Evolutionary conservation across 805 yeast species (phyloP).

Genomic region (Babjeviella inositovora): DNA sequence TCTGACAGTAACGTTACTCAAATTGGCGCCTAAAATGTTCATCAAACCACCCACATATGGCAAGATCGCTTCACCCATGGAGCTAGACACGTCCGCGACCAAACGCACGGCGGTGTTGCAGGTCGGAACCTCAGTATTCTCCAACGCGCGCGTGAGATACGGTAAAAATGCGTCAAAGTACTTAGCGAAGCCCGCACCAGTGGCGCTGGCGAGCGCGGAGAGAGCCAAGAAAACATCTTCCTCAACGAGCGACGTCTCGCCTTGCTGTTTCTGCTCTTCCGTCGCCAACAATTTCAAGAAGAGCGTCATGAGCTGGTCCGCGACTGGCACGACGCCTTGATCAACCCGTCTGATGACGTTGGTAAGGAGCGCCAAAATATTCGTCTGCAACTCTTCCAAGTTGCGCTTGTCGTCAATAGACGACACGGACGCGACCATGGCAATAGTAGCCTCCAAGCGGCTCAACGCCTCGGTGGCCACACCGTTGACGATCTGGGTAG

Average conservation of each 20-base stretch:
- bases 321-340: slow-evolving; percentile 40
- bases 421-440: slow-evolving; percentile 39
- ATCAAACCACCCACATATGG: slow-evolving; percentile 72
- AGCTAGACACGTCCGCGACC: slow-evolving; percentile 86
- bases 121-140: slow-evolving; percentile 69
- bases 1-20: slow-evolving; percentile 52
- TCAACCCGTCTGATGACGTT: slow-evolving; percentile 75
- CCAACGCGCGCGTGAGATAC: slow-evolving; percentile 60
- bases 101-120: slow-evolving; percentile 88
- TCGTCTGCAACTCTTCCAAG: slow-evolving; percentile 80
- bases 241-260: slow-evolving; percentile 71
- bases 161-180: slow-evolving; percentile 80
- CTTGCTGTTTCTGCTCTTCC: slow-evolving; percentile 31
- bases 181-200: slow-evolving; percentile 52
- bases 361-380: slow-evolving; percentile 63
- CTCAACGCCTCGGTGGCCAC: slow-evolving; percentile 62
- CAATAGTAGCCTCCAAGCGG: slow-evolving; percentile 58
- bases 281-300: slow-evolving; percentile 55
- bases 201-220: slow-evolving; percentile 75
- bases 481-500: slow-evolving; percentile 48
- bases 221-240: slow-evolving; percentile 91
- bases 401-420: slow-evolving; percentile 58
- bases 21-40: slow-evolving; percentile 63
- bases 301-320: slow-evolving; percentile 76
- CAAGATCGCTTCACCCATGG: slow-evolving; percentile 57